phyloP scores from a whole-genome alignment of 768 basidiomycete species.

The Steccherinum ochraceum region DNA sequence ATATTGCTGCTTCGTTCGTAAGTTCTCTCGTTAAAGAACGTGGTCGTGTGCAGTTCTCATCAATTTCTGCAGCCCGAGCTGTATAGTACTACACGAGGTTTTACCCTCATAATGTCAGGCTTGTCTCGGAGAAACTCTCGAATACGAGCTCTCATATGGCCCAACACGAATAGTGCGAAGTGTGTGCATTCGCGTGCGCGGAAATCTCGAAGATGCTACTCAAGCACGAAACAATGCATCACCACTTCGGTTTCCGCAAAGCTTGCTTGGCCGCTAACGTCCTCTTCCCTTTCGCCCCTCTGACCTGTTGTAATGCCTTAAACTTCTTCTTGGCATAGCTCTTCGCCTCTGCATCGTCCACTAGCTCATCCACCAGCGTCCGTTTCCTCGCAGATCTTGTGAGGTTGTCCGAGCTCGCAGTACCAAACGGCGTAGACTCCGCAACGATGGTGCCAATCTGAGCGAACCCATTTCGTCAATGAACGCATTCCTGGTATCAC shows the following conservation, averaged over 20 bases:
- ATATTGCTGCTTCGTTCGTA: too few species aligned
- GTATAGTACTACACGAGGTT: too few species aligned
- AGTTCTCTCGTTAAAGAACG: too few species aligned
- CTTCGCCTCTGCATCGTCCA: slow-evolving; percentile 82
- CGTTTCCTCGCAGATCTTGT: slow-evolving; percentile 66
- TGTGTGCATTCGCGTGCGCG: too few species aligned
- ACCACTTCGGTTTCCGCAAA: slow-evolving; percentile 66
- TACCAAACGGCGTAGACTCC: slow-evolving; percentile 66
- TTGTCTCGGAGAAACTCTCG: too few species aligned
- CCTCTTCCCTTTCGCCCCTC: slow-evolving; percentile 63
- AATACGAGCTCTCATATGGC: too few species aligned
- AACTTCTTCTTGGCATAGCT: slow-evolving; percentile 92
- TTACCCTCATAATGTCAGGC: too few species aligned
- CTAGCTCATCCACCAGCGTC: slow-evolving; percentile 81
- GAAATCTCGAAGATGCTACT: too few species aligned
- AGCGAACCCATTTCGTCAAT: slow-evolving; percentile 5
- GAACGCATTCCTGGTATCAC: not conserved
- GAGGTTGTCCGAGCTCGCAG: slow-evolving; percentile 64
- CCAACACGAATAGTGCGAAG: too few species aligned
- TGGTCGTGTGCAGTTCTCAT: too few species aligned
- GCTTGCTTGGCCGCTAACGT: slow-evolving; percentile 64
- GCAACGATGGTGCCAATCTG: slow-evolving; percentile 80
- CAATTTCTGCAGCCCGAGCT: too few species aligned
- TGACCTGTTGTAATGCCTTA: slow-evolving; percentile 62
- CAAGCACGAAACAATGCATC: too few species aligned